Evolutionary conservation across 495 filamentous ascomycete species (phyloP).

Genomic region (Cudoniella acicularis): DNA sequence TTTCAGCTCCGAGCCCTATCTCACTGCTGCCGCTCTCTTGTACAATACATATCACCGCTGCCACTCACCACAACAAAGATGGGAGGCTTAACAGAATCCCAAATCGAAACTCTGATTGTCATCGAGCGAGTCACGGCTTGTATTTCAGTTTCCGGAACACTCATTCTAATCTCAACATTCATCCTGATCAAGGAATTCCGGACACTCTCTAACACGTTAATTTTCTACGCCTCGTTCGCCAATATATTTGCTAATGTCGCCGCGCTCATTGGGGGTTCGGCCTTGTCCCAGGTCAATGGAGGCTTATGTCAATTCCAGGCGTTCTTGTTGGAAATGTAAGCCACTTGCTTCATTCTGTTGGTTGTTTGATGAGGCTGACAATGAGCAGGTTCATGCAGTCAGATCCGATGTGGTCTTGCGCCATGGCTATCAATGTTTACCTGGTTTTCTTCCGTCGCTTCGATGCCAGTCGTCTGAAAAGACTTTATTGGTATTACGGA

Average conservation of each 20-base stretch:
- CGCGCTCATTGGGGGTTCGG: conserved; percentile 61
- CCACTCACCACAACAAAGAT: no score
- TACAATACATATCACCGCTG: no score
- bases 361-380: conserved; percentile 5
- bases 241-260: conserved; percentile 77
- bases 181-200: conserved; percentile 53
- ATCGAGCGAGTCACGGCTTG: conserved; percentile 46
- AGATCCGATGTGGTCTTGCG: conserved; percentile 58
- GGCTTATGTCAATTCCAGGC: conserved; percentile 71
- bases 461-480: conserved; percentile 58
- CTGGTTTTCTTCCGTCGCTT: conserved; percentile 76
- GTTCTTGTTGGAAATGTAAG: conserved; percentile 62
- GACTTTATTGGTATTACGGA: conserved; percentile 66
- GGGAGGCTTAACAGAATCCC: not conserved
- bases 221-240: conserved; percentile 79
- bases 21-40: no score
- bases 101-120: conserved; percentile 33
- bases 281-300: conserved; percentile 45
- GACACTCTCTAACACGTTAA: conserved; percentile 77
- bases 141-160: conserved; percentile 64
- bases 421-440: conserved; percentile 85
- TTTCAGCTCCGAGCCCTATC: no score
- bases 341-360: conserved; percentile 40
- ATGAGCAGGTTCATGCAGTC: conserved; percentile 52
- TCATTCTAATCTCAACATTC: conserved; percentile 71